Evolutionary conservation across 2,329 filamentous ascomycete species (phyloP), one percentile per base, ranked within the genome.

Genomic region (Fusarium duplospermum): DNA sequence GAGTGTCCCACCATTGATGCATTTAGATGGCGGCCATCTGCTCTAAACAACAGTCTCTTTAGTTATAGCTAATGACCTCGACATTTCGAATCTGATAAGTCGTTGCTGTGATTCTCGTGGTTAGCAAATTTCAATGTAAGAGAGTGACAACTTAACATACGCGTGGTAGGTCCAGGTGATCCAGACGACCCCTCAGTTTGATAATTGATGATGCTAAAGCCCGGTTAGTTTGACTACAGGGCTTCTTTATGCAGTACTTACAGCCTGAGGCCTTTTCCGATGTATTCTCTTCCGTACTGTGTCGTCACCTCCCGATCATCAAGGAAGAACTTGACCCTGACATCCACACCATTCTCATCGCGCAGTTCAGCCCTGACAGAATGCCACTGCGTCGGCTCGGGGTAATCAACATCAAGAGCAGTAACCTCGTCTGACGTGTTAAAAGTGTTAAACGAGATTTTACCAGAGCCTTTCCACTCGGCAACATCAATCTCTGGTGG

Each of bases 401-500:
- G 72, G 24, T 75, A 74, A 57, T 72, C 59, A 3, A 70, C 36
- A 22, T 74, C 69, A 2, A 74, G 38, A 1, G 72, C 62, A 1
- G 72, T 45, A 1, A 75, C 72, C 9, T 74, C 72, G 13, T 33
- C 14, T 0, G 72, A 74, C 1, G 72, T 75, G 20, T 74, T 74
- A 33, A 74, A 74, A 2, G 72, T 74, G 42, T 74, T 74, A 33
- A 74, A 74, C 1, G 72, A 74, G 11, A 74, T 74, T 59, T 74
- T 74, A 2, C 72, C 72, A 11, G 42, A 62, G 10, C 72, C 72
- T 13, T 74, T 74, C 71, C 72, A 74, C 31, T 74, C 72, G 0
- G 72, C 72, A 29, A 75, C 65, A 56, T 74, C 72, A 20, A 74
- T 74, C 62, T 74, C 72, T 1, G 72, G 72, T 0, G 72, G 72